These are phyloP conservation scores for Saksenaea vasiformis DNA, from an alignment of 371 early-diverging fungal genomes.

Conservation along the genomic window DNA sequence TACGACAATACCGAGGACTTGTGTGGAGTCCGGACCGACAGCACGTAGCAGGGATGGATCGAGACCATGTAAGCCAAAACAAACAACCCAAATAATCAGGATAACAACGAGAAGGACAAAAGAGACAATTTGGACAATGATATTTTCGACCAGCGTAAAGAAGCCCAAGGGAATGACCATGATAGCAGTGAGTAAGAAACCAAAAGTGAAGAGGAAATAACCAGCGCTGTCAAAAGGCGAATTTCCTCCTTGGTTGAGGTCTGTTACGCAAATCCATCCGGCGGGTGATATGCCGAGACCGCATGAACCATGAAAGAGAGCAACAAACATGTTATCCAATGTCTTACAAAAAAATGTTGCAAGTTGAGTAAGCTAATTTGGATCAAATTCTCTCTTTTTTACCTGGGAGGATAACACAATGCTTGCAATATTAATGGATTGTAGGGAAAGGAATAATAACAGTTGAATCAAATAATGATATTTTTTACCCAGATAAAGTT, in stretches of 20 bases:
- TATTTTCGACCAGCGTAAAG: slow-evolving; percentile 60
- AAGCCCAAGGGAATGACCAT: slow-evolving; percentile 60
- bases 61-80: slow-evolving; percentile 54
- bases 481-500: slow-evolving; percentile 55
- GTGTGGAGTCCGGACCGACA: slow-evolving; percentile 43
- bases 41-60: slow-evolving; percentile 47
- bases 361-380: too few species aligned
- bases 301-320: slow-evolving; percentile 46
- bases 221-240: slow-evolving; percentile 50
- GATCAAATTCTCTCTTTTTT: neutral
- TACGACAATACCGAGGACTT: slow-evolving; percentile 60
- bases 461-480: slow-evolving; percentile 58
- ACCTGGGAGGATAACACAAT: slow-evolving; percentile 66
- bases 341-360: slow-evolving; percentile 19
- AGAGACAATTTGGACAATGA: slow-evolving; percentile 56
- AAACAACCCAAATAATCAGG: slow-evolving; percentile 57
- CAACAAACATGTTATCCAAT: slow-evolving; percentile 43
- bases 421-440: slow-evolving; percentile 62
- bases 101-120: slow-evolving; percentile 51
- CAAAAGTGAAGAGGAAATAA: slow-evolving; percentile 59
- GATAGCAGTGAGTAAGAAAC: slow-evolving; percentile 46
- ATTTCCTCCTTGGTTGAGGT: slow-evolving; percentile 18
- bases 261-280: slow-evolving; percentile 41
- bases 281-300: slow-evolving; percentile 42
- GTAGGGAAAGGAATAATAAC: slow-evolving; percentile 56